Conservation (phyloP, 805 yeast species). For the Candida montana region DNA sequence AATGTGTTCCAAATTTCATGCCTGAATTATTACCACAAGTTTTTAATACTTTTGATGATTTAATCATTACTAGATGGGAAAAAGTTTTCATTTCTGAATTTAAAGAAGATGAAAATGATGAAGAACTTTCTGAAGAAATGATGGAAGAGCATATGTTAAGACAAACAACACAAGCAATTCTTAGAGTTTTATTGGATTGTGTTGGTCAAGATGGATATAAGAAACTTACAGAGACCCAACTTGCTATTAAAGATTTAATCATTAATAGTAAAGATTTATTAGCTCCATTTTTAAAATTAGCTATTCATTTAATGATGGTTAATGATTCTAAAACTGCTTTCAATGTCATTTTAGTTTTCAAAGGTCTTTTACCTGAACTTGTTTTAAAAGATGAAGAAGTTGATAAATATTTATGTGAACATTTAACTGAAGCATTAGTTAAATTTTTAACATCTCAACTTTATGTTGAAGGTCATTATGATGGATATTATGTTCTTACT, state of each 20-base stretch:
- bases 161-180: constrained; percentile 89
- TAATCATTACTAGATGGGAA: constrained; percentile 76
- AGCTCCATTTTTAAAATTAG: constrained; percentile 70
- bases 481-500: constrained; percentile 86
- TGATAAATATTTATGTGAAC: constrained; percentile 53
- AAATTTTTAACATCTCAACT: constrained; percentile 66
- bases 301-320: constrained; percentile 72
- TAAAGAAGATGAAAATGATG: constrained; percentile 48
- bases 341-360: constrained; percentile 76
- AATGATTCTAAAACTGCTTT: constrained; percentile 91
- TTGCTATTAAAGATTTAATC: constrained; percentile 60
- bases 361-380: constrained; percentile 66
- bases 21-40: constrained; percentile 72
- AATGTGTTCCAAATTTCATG: constrained; percentile 64
- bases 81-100: constrained; percentile 44
- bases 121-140: constrained; percentile 92
- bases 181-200: constrained; percentile 77
- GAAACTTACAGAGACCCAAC: constrained; percentile 50
- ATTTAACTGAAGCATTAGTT: constrained; percentile 64
- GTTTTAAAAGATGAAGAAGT: constrained; percentile 68
- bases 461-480: constrained; percentile 82
- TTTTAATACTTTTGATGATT: constrained; percentile 63
- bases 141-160: constrained; percentile 93
- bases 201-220: constrained; percentile 66
- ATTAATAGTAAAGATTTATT: constrained; percentile 59